Conservation (phyloP, 2,329 filamentous ascomycete genomes). For the Mollisia scopiformis region DNA sequence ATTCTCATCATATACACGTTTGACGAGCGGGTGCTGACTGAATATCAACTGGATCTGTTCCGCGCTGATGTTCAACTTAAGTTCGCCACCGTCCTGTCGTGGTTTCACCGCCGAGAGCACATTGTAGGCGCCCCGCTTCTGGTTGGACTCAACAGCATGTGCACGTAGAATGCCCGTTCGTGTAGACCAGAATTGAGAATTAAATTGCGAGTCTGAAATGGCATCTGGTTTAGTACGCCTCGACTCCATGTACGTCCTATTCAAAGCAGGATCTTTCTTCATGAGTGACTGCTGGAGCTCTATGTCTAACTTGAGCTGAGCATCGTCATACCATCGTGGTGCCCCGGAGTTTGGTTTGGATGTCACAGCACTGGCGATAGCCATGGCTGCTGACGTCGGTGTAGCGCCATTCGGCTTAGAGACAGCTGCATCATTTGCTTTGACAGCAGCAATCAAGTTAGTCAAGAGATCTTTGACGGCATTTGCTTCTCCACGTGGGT, state of each 20-base stretch:
- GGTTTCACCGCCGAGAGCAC: constrained; percentile 90
- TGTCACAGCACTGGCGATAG: constrained; percentile 72
- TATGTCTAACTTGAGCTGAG: constrained; percentile 74
- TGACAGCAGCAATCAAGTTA: constrained; percentile 64
- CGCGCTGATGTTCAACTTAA: constrained; percentile 82
- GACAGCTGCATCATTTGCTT: constrained; percentile 43
- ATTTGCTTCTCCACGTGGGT: constrained; percentile 83
- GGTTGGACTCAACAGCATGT: constrained; percentile 85
- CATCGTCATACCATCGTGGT: constrained; percentile 79
- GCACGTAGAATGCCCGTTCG: constrained; percentile 83
- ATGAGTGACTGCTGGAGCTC: constrained; percentile 87
- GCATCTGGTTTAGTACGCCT: constrained; percentile 81
- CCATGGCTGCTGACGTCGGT: constrained; percentile 70
- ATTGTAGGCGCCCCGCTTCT: constrained; percentile 90
- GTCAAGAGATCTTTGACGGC: constrained; percentile 82
- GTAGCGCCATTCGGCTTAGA: constrained; percentile 34
- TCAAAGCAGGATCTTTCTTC: constrained; percentile 74
- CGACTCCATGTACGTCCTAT: constrained; percentile 86
- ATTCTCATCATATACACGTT: constrained; percentile 89
- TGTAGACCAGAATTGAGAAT: constrained; percentile 92
- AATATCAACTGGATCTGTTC: constrained; percentile 95
- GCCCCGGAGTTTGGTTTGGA: constrained; percentile 48
- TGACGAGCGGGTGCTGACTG: constrained; percentile 87
- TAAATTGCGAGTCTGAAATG: constrained; percentile 80
- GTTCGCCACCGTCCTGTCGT: constrained; percentile 71